Base-by-base conservation (phyloP, 352 stramenopile species). In the Pythium oligandrum region DNA sequence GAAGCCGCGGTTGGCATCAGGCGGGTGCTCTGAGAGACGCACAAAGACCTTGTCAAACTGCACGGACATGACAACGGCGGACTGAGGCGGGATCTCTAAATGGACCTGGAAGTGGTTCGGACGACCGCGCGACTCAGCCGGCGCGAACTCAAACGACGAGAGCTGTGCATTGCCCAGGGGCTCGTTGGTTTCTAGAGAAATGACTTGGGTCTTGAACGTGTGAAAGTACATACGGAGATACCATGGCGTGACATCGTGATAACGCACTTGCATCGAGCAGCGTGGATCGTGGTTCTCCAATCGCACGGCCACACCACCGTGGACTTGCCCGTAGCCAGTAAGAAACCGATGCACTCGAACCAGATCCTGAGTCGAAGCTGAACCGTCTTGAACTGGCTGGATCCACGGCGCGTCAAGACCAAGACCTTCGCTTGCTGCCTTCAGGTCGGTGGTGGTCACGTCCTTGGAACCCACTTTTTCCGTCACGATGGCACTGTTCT, bases 1-100 rank as follows among this genome's bases (percentile, higher is more conserved):
- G 56, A 96, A 95, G 39, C 86, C 86, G 8, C 86, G 79, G 52
- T 91, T 95, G 36, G 86, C 81, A 59, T 96, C 86, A 0, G 85
- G 83, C 9, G 86, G 86, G 51, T 95, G 87, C 44, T 91, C 76
- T 9, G 75, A 88, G 10, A 96, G 61, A 4, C 78, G 80, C 40
- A 96, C 44, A 57, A 96, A 96, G 34, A 63, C 73, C 53, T 93
- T 91, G 26, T 93, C 77, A 56, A 96, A 85, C 36, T 88, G 66
- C 43, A 92, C 61, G 6, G 80, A 90, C 32, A 93, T 72, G 6
- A 86, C 59, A 5, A 92, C 45, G 6, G 68, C 73, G 12, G 72
- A 65, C 32, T 76, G 75, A 3, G 83, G 71, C 0, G 78, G 76
- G 17, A 95, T 58, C 8, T 71, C 42, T 5, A 77, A 42, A 34